Evolutionary conservation across 2,329 filamentous ascomycete genomes (phyloP).

Genomic region (Didymella segeticola): DNA sequence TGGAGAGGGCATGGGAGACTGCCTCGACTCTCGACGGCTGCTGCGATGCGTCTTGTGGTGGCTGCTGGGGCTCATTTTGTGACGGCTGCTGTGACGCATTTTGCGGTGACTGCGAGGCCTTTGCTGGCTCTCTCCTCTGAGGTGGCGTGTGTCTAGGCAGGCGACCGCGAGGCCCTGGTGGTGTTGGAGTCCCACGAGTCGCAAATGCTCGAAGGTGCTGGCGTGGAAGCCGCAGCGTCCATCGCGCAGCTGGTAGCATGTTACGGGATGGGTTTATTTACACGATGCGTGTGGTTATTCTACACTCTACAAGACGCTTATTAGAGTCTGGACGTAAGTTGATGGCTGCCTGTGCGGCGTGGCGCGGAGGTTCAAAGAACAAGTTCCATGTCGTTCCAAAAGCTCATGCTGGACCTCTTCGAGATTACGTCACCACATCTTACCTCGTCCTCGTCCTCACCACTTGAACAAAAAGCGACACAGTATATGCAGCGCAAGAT

Average conservation of each 20-base stretch:
- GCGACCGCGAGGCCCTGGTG: conserved; percentile 33
- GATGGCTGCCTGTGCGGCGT: not conserved
- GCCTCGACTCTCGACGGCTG: conserved; percentile 49
- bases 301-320: not conserved
- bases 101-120: conserved; percentile 22
- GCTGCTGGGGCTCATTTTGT: too few relatives aligned
- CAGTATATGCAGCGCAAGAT: too few relatives aligned
- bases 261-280: not conserved
- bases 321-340: not conserved
- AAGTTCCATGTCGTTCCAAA: conserved; percentile 9
- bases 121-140: conserved; percentile 16
- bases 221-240: conserved; percentile 39
- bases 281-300: not conserved
- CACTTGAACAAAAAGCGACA: too few relatives aligned
- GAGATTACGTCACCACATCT: conserved; percentile 6
- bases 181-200: conserved; percentile 27
- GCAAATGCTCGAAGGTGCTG: conserved; percentile 30
- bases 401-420: not conserved
- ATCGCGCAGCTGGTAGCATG: conserved; percentile 37
- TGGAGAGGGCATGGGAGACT: conserved; percentile 54
- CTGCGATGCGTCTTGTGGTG: conserved; percentile 20
- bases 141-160: conserved; percentile 26
- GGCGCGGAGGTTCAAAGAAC: not conserved
- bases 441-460: not conserved
- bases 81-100: conserved; percentile 30